A percentile compares a stretch with the other conserved stretches of the same genome.
Conservation (phyloP, 176 grass and related monocot genomes). For the Oryza brachyantha region DNA sequence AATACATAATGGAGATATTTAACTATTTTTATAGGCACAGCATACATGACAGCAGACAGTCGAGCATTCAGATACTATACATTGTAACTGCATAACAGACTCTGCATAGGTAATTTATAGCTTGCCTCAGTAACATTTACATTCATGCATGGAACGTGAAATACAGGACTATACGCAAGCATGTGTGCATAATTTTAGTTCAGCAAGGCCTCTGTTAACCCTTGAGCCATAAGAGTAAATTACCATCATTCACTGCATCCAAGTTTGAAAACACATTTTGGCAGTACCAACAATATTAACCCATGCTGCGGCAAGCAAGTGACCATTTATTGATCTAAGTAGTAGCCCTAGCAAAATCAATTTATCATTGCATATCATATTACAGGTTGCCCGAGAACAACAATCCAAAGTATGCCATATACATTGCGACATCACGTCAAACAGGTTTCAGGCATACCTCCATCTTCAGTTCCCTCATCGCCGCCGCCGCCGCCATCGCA, state of each 20-base stretch:
- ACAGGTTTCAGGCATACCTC: constrained; percentile 31
- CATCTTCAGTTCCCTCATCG: not conserved
- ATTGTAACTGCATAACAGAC: not conserved
- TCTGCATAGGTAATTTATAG: not conserved
- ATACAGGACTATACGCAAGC: not conserved
- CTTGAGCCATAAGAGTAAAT: not conserved
- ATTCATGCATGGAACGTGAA: not conserved
- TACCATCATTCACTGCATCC: not conserved
- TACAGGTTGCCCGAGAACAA: not conserved
- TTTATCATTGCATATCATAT: not conserved
- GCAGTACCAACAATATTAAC: too few relatives aligned
- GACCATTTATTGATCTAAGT: not conserved
- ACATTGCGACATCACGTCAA: constrained; percentile 9
- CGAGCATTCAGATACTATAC: not conserved
- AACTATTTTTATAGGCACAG: constrained; percentile 11
- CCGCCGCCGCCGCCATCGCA: not conserved
- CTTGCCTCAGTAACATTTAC: not conserved
- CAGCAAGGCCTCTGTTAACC: not conserved
- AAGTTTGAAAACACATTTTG: not conserved
- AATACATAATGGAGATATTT: not conserved
- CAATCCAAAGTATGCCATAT: not conserved
- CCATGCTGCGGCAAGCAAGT: not conserved
- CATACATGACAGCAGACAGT: not conserved
- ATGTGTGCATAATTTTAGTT: not conserved
- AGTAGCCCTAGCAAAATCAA: not conserved